Evolutionary conservation across 805 yeast genomes (phyloP).

Genomic region (Phaffomyces opuntiae): DNA sequence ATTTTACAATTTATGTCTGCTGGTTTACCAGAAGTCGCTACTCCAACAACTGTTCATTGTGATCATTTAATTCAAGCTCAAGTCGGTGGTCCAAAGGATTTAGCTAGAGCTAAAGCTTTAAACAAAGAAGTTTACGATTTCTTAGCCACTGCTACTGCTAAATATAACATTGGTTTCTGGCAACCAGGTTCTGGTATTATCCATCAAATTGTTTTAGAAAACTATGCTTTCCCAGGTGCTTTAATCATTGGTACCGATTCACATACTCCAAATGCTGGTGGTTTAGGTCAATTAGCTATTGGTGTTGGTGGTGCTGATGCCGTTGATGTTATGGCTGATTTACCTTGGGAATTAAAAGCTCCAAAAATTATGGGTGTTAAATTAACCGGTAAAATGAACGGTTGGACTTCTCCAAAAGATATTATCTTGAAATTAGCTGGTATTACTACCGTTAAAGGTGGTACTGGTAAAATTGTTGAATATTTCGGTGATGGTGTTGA

Average conservation of each 20-base stretch:
- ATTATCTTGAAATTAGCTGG: constrained; percentile 91
- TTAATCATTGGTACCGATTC: constrained; percentile 95
- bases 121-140: constrained; percentile 95
- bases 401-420: constrained; percentile 98
- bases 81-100: constrained; percentile 80
- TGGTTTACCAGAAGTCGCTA: constrained; percentile 84
- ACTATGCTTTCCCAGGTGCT: constrained; percentile 96
- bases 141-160: constrained; percentile 82
- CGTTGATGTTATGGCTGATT: constrained; percentile 90
- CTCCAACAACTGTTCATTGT: constrained; percentile 95
- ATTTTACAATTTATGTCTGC: constrained; percentile 94
- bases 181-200: constrained; percentile 99
- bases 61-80: constrained; percentile 97
- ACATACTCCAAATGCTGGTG: constrained; percentile 98
- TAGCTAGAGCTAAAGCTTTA: constrained; percentile 77
- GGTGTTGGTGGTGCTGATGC: constrained; percentile 99
- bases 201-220: constrained; percentile 94
- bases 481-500: constrained; percentile 94
- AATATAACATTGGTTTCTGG: constrained; percentile 98
- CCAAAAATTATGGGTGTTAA: constrained; percentile 94
- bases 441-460: constrained; percentile 93
- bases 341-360: constrained; percentile 97
- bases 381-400: constrained; percentile 83
- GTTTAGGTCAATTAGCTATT: constrained; percentile 94
- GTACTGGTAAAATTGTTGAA: constrained; percentile 95